These are phyloP conservation scores for Hyphopichia buzzinii DNA, from an alignment of 1,139 yeast genomes.

Conservation along the genomic window DNA sequence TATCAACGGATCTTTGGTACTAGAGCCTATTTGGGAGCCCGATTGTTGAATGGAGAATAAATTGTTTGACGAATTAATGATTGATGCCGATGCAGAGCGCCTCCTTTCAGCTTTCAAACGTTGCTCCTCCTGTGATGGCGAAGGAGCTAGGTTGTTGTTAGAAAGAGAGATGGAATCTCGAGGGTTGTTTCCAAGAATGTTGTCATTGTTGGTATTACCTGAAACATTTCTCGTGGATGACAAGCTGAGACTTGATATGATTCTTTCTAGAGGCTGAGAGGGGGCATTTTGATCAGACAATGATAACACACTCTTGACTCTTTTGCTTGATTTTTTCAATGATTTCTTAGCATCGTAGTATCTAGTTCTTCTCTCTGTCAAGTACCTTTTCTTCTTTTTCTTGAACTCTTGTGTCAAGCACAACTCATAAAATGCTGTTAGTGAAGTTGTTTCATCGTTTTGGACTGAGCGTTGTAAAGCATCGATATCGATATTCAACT, in stretches of 20 bases:
- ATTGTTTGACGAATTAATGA: background rate
- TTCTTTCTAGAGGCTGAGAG: constrained; percentile 40
- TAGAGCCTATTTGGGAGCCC: background rate
- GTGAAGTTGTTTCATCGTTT: constrained; percentile 65
- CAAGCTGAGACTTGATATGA: constrained; percentile 39
- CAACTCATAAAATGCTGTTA: constrained; percentile 84
- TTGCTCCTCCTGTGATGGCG: background rate
- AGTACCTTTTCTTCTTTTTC: constrained; percentile 33
- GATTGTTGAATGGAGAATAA: background rate
- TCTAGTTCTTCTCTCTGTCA: constrained; percentile 39
- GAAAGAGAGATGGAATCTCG: background rate
- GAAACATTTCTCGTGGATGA: constrained; percentile 21
- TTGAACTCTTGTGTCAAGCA: constrained; percentile 60
- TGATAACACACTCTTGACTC: constrained; percentile 46
- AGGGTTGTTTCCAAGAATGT: background rate
- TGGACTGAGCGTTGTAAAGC: constrained; percentile 59
- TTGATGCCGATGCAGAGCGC: constrained; percentile 1
- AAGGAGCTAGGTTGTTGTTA: background rate
- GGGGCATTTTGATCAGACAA: constrained; percentile 25
- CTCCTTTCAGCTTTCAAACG: background rate
- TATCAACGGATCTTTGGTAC: background rate
- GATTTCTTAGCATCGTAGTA: constrained; percentile 39
- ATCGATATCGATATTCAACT: constrained; percentile 66
- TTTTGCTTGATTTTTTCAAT: constrained; percentile 46
- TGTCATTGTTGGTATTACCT: constrained; percentile 1